Evolutionary conservation across 2,329 filamentous ascomycete genomes (phyloP), one percentile per base, ranked within the genome.

Genomic region (Calonectria honghensis): DNA sequence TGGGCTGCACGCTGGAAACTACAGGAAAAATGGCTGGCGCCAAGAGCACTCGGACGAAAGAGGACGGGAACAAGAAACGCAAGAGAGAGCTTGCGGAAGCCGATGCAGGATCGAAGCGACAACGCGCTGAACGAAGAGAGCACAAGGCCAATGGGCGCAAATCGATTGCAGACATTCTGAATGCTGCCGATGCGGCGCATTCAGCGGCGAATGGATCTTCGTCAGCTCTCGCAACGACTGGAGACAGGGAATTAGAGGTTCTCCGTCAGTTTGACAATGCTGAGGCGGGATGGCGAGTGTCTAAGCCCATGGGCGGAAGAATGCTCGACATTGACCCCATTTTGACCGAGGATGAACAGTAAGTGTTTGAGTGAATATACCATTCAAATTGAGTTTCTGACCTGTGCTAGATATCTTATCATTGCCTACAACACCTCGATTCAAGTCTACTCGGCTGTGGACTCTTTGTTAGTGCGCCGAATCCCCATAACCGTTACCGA

Each of bases 371-470:
- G 9, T 39, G 11, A 16, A 24, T 11, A n/a, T 13, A 14, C 13
- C 48, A 35, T n/a, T 24, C 6, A 32, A 48, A 37, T 50, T 48
- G 5, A 54, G 20, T 64, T 39, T 57, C 78, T 81, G 52, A 82
- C 67, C 48, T 73, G 14, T 45, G 20, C 24, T 54, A 95, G 95
- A 82, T 90, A 93, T 84, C 83, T 98, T 50, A 92, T 98, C 72
- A 84, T 98, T 71, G 91, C 93, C 39, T 95, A 95, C 81, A 91
- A 93, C 74, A 93, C 91, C 35, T 93, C 93, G 13, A 88, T 98
- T 69, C 94, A 96, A 83, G 90, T 98, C 32, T 98, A 97, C 85
- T 94, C 94, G 2, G 91, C 95, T 37, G 88, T 91, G 77, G 96
- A 95, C 70, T 98, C 97, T 2, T 90, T 97, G 65, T 91, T 97